Evolutionary conservation across 257 asterid species (phyloP).

Genomic region (Lycium barbarum): DNA sequence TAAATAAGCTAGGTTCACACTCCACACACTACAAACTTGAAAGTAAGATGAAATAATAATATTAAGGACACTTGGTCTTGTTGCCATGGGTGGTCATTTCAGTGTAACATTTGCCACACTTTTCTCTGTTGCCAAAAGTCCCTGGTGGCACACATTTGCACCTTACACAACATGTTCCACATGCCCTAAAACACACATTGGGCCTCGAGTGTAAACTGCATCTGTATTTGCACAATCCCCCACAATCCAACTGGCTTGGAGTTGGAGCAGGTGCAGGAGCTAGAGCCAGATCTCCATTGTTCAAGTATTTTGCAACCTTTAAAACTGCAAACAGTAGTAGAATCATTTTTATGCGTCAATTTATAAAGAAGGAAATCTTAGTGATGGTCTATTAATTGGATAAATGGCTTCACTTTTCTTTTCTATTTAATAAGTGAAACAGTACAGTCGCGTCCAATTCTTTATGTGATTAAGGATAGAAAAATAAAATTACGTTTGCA

Average conservation of each 20-base stretch:
- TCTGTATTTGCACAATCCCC: conserved; percentile 49
- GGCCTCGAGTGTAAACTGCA: conserved; percentile 72
- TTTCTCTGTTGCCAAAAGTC: conserved; percentile 66
- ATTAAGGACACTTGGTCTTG: conserved; percentile 61
- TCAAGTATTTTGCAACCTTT: conserved; percentile 40
- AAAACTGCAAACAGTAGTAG: conserved; percentile 26
- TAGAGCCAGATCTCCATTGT: conserved; percentile 30
- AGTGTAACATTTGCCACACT: conserved; percentile 68
- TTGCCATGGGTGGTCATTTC: conserved; percentile 66
- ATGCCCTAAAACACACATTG: conserved; percentile 56
- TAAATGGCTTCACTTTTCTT: background rate
- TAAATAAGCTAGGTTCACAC: background rate
- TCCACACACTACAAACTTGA: background rate
- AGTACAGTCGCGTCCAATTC: background rate
- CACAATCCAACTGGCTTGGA: conserved; percentile 44
- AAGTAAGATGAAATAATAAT: background rate
- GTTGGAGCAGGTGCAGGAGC: conserved; percentile 44
- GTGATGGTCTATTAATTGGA: background rate
- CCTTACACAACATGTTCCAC: conserved; percentile 67
- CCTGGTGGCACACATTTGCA: conserved; percentile 80
- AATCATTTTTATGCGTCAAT: too few relatives aligned
- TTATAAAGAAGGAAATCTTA: too few relatives aligned
- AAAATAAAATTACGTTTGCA: too few relatives aligned
- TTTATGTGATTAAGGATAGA: background rate
- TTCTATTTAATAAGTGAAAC: background rate